Conservation (phyloP, 108 stramenopile genomes). For the Cylindrotheca closterium region DNA sequence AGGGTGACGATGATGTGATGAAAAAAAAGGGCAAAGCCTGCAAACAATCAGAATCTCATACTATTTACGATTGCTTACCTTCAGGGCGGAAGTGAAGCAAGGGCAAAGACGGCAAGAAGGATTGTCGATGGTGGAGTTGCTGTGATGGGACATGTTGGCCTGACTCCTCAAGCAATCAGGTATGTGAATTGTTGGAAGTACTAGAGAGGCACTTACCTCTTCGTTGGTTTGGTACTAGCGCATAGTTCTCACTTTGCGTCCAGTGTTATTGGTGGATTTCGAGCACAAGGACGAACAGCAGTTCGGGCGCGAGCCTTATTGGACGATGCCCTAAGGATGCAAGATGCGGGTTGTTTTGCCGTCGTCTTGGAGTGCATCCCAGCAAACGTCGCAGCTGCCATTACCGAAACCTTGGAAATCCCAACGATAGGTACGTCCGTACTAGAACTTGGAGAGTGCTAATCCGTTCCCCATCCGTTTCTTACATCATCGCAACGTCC, state of each 20-base stretch:
- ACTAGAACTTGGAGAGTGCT: no score
- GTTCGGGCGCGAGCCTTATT: constrained; percentile 78
- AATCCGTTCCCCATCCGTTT: no score
- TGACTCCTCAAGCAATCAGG: constrained; percentile 94
- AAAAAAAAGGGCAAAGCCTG: constrained; percentile 1
- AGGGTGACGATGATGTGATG: no score
- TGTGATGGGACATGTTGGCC: constrained; percentile 97
- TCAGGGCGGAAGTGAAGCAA: constrained; percentile 66
- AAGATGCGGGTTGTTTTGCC: constrained; percentile 95
- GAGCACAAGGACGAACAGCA: constrained; percentile 97
- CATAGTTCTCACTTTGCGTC: not conserved
- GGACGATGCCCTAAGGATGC: constrained; percentile 92
- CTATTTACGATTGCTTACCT: not conserved
- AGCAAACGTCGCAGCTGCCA: constrained; percentile 84
- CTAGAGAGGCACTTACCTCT: no score
- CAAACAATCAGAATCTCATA: not conserved
- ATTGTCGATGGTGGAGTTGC: constrained; percentile 96
- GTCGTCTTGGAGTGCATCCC: constrained; percentile 98
- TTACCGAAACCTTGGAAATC: constrained; percentile 93
- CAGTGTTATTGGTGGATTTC: constrained; percentile 94
- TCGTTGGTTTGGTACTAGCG: no score
- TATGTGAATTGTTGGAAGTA: not conserved
- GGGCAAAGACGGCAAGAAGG: constrained; percentile 71
- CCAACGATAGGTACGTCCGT: constrained; percentile 92
- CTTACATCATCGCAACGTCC: no score